Evolutionary conservation across 2,329 filamentous ascomycete species (phyloP).

Genomic region (Fusarium sp.): DNA sequence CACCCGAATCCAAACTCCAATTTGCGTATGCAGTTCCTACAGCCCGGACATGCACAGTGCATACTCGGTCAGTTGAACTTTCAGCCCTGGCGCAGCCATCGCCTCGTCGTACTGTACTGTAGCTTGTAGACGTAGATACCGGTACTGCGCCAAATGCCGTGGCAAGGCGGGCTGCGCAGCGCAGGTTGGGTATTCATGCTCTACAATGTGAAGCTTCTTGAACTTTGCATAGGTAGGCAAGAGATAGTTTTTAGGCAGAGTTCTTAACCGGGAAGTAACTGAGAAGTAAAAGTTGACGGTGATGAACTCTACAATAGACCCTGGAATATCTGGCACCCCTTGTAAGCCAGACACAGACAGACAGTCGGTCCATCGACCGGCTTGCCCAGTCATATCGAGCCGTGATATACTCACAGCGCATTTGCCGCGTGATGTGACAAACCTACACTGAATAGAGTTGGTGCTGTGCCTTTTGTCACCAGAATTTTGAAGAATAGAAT

Average conservation of each 20-base stretch:
- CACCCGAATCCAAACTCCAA: conserved; percentile 13
- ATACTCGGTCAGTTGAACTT: conserved; percentile 17
- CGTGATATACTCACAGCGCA: conserved; percentile 25
- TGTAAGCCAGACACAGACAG: conserved; percentile 21
- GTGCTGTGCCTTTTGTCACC: conserved; percentile 18
- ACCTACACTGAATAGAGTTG: conserved; percentile 4
- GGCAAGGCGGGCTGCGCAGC: conserved; percentile 33
- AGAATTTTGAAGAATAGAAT: not conserved
- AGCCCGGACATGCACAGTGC: conserved; percentile 24
- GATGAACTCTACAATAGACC: conserved; percentile 20
- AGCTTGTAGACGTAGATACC: not conserved
- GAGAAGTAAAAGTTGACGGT: not conserved
- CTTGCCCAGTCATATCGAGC: conserved; percentile 1
- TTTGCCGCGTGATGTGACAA: conserved; percentile 34
- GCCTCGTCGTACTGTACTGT: not conserved
- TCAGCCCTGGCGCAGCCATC: conserved; percentile 32
- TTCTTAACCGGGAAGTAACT: not conserved
- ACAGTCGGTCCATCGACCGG: not conserved
- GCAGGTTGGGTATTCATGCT: conserved; percentile 6
- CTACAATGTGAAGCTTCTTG: conserved; percentile 10
- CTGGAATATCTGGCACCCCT: conserved; percentile 38
- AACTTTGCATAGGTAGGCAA: conserved; percentile 1
- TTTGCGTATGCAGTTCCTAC: conserved; percentile 15
- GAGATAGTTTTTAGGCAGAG: conserved; percentile 5
- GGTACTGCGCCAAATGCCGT: conserved; percentile 27